These are phyloP conservation scores for Epichloe festucae DNA, from an alignment of 2,329 filamentous ascomycete genomes.

Conservation along the genomic window DNA sequence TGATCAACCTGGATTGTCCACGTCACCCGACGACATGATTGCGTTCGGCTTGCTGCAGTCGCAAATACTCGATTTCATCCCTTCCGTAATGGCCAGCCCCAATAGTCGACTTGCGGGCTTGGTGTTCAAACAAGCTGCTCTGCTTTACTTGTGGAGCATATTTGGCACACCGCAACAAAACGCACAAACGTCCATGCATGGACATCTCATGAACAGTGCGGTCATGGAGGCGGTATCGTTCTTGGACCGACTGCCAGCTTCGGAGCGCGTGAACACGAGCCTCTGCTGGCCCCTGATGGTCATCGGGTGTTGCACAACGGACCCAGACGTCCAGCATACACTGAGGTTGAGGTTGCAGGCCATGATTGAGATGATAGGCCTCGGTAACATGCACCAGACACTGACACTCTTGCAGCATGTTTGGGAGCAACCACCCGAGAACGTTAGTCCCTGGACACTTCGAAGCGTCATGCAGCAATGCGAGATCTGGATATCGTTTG, in stretches of 20 bases:
- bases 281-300: slow-evolving; percentile 27
- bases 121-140: slow-evolving; percentile 31
- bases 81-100: slow-evolving; percentile 19
- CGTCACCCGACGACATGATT: slow-evolving; percentile 27
- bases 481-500: slow-evolving; percentile 36
- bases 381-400: slow-evolving; percentile 33
- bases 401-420: slow-evolving; percentile 27
- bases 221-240: slow-evolving; percentile 18
- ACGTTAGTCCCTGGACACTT: slow-evolving; percentile 29
- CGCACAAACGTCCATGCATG: slow-evolving; percentile 10
- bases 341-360: slow-evolving; percentile 20
- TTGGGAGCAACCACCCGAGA: slow-evolving; percentile 22
- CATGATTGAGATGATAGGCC: slow-evolving; percentile 25
- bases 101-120: slow-evolving; percentile 27
- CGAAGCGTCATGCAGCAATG: slow-evolving; percentile 31
- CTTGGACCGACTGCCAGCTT: slow-evolving; percentile 19
- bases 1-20: not conserved
- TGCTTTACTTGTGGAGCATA: slow-evolving; percentile 28
- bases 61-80: slow-evolving; percentile 27
- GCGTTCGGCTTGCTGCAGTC: slow-evolving; percentile 29
- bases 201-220: slow-evolving; percentile 15
- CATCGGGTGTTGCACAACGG: slow-evolving; percentile 23
- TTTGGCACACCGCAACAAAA: slow-evolving; percentile 17
- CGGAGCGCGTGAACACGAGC: slow-evolving; percentile 24
- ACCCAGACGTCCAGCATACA: slow-evolving; percentile 22